Evolutionary conservation across 2,329 filamentous ascomycete genomes (phyloP).

Genomic region (Calonectria pauciramosa): DNA sequence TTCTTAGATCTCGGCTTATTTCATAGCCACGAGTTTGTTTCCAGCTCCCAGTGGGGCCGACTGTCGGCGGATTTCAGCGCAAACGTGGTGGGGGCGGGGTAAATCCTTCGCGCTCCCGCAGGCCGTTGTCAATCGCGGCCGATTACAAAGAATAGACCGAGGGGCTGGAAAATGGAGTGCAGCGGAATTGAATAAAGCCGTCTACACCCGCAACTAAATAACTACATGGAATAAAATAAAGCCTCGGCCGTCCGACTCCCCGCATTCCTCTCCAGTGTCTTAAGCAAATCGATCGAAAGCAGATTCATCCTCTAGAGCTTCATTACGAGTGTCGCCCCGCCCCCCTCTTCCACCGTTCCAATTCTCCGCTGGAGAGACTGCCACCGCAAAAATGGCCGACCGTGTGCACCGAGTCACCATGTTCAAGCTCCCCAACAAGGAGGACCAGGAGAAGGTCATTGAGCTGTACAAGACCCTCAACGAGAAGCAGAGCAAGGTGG

Average conservation of each 20-base stretch:
- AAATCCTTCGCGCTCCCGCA: background rate
- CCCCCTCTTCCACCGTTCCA: background rate
- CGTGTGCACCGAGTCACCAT: constrained; percentile 64
- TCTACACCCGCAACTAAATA: constrained; percentile 7
- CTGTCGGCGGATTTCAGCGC: constrained; percentile 21
- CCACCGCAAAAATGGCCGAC: constrained; percentile 53
- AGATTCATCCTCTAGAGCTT: background rate
- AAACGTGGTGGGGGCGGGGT: constrained; percentile 26
- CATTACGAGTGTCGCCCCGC: background rate
- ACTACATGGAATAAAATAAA: background rate
- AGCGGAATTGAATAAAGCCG: constrained; percentile 15
- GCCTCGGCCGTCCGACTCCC: background rate
- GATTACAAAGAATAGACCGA: constrained; percentile 13
- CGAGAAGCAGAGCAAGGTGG: constrained; percentile 58
- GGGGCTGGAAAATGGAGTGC: background rate
- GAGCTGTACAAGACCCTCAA: constrained; percentile 60
- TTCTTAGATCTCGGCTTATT: background rate
- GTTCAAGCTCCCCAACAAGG: constrained; percentile 65
- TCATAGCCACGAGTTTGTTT: background rate
- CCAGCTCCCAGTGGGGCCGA: constrained; percentile 24
- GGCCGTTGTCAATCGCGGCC: background rate
- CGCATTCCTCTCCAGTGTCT: background rate
- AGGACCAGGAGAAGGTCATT: constrained; percentile 59
- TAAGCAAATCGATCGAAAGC: constrained; percentile 10
- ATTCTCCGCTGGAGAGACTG: constrained; percentile 18